phyloP scores from a whole-genome alignment of 2,329 filamentous ascomycete species.

The Fusarium sp. region DNA sequence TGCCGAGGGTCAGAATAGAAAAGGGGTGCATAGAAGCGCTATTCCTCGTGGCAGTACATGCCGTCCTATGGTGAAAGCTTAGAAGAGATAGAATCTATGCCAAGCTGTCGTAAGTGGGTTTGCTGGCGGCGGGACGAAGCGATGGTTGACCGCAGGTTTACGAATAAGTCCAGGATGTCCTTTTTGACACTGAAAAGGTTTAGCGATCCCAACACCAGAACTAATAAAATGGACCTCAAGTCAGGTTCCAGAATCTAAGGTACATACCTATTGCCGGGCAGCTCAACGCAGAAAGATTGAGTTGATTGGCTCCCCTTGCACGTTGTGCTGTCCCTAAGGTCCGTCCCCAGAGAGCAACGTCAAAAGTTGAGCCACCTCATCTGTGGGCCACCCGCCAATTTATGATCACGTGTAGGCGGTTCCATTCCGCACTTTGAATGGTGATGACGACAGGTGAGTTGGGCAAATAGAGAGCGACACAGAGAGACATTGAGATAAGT shows the following conservation, averaged over 20 bases:
- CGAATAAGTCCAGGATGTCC: conserved; percentile 4
- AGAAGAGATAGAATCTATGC: conserved; percentile 37
- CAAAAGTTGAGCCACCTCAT: too few relatives aligned
- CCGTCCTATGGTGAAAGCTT: conserved; percentile 47
- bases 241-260: conserved; percentile 5
- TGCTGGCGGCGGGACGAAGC: conserved; percentile 37
- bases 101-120: conserved; percentile 42
- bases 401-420: conserved; percentile 37
- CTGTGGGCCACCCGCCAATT: conserved; percentile 33
- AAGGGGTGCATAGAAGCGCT: conserved; percentile 92
- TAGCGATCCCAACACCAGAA: neutral
- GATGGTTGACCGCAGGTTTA: conserved; percentile 14
- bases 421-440: conserved; percentile 20
- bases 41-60: conserved; percentile 60
- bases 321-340: conserved; percentile 26
- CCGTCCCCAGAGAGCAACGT: conserved; percentile 30
- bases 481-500: too few relatives aligned
- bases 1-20: conserved; percentile 93
- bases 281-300: conserved; percentile 32
- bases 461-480: too few relatives aligned
- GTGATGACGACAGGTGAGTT: conserved; percentile 19
- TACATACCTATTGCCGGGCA: conserved; percentile 17
- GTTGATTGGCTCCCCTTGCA: conserved; percentile 44
- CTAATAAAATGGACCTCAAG: conserved; percentile 2
- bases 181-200: neutral